Evolutionary conservation across 768 basidiomycete species (phyloP), one percentile per base, ranked within the genome.

Genomic region (Pleurotus citrinopileatus): DNA sequence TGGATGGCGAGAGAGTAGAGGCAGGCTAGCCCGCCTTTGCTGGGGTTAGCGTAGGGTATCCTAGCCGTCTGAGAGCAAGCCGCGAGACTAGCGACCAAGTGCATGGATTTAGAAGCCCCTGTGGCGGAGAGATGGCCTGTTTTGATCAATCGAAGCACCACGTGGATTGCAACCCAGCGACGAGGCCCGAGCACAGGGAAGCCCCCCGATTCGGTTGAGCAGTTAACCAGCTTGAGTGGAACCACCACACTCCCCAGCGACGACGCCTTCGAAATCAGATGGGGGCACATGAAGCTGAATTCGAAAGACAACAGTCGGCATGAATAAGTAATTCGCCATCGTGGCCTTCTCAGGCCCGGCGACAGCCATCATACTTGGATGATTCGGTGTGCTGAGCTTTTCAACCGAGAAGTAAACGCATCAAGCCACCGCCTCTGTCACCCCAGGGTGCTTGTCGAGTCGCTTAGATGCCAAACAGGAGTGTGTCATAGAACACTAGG

Each of bases 11-110:
- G 29, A 6, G 29, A 13, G 45, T 17, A 17, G 19, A n/a, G 19
- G 4, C 38, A 46, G 20, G 45, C 43, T 45, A 45, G 17, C 29
- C 48, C 48, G 34, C 46, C 48, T 36, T 50, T 37, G 5, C 29
- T 34, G 6, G 15, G 27, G 23, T 26, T 28, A 17, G 25, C 15
- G 29, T 26, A 44, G 43, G 23, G 43, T n/a, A 20, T 23, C 17
- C 26, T 19, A 29, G 47, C n/a, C n/a, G n/a, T n/a, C n/a, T 17
- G 7, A 17, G 32, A 34, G 47, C 32, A 20, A 7, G 36, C 20
- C 8, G n/a, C 28, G 32, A 34, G 20, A 9, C 19, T 25, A 22
- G 43, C 12, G 43, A 44, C 7, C 13, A 9, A 23, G 10, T 6
- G 26, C 22, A 40, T 40, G 38, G 22, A 17, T 5, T 45, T 27